Evolutionary conservation across 2,329 filamentous ascomycete genomes (phyloP).

Genomic region (Aspergillus sp.): DNA sequence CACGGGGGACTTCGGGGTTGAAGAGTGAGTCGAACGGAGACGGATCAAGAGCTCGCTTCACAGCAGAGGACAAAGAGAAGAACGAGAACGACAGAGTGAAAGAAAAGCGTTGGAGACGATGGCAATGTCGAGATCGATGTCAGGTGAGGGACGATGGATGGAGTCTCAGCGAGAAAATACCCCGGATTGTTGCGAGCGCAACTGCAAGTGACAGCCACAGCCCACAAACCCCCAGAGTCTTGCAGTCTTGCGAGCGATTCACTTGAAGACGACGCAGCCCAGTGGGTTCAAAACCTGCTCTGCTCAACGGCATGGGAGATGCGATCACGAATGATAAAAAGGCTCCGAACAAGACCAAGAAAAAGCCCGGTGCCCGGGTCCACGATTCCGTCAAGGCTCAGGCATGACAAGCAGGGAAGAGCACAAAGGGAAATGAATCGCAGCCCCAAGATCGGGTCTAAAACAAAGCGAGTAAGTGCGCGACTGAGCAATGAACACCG

Average conservation of each 20-base stretch:
- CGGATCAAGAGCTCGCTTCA: background rate
- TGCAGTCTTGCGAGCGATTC: background rate
- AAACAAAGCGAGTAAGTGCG: conserved; percentile 7
- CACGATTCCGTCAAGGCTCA: background rate
- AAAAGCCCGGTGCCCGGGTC: background rate
- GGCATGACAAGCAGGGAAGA: background rate
- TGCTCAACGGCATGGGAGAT: background rate
- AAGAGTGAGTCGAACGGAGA: background rate
- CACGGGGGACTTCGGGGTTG: conserved; percentile 13
- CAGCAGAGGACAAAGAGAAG: background rate
- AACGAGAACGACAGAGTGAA: background rate
- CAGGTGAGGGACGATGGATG: background rate
- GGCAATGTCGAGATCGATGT: background rate
- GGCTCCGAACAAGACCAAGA: background rate
- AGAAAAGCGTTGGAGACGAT: background rate
- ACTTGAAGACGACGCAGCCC: too few relatives aligned
- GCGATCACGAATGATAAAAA: conserved; percentile 1
- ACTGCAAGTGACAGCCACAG: background rate
- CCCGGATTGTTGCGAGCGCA: background rate
- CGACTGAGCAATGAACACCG: conserved; percentile 3
- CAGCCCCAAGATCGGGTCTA: conserved; percentile 9
- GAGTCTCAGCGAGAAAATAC: conserved; percentile 4
- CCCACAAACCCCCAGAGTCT: background rate
- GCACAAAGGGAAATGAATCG: conserved; percentile 10
- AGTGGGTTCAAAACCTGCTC: background rate